Evolutionary conservation across 257 asterid genomes (phyloP).

Genomic region (Striga asiatica): DNA sequence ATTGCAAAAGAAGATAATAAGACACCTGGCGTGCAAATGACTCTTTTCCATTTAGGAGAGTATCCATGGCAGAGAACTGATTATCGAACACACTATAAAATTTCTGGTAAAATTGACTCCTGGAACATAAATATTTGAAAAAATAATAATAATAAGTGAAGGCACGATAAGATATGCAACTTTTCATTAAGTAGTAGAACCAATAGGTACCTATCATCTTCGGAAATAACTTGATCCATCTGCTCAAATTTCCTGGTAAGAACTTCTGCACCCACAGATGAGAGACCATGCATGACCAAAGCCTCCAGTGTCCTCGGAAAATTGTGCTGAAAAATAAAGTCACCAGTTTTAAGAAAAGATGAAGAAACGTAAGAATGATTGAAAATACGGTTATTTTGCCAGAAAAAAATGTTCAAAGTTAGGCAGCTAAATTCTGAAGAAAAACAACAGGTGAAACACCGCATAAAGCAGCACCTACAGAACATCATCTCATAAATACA

Average conservation of each 20-base stretch:
- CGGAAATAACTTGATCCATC: conserved; percentile 56
- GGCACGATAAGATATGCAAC: conserved; percentile 6
- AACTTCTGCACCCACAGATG: conserved; percentile 80
- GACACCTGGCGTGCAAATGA: conserved; percentile 76
- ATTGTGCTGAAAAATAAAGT: conserved; percentile 52
- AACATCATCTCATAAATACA: conserved; percentile 19
- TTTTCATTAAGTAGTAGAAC: conserved; percentile 12
- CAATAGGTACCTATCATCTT: conserved; percentile 38
- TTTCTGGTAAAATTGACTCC: conserved; percentile 62
- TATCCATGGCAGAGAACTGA: conserved; percentile 59
- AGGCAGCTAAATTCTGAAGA: conserved; percentile 6
- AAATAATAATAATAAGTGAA: neutral
- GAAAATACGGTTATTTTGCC: conserved; percentile 11
- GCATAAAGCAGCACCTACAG: conserved; percentile 1
- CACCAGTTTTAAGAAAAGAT: conserved; percentile 12
- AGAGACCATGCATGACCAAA: conserved; percentile 60
- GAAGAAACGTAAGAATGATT: conserved; percentile 8
- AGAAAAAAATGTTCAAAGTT: conserved; percentile 2
- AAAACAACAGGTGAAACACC: conserved; percentile 11
- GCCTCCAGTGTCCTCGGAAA: conserved; percentile 96
- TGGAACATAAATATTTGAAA: conserved; percentile 14
- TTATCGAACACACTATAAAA: conserved; percentile 64
- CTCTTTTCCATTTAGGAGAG: conserved; percentile 76
- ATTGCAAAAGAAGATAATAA: conserved; percentile 9
- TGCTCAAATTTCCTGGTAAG: conserved; percentile 84